Base-by-base conservation (phyloP, 768 basidiomycete genomes). In the Mycena kentingensis region DNA sequence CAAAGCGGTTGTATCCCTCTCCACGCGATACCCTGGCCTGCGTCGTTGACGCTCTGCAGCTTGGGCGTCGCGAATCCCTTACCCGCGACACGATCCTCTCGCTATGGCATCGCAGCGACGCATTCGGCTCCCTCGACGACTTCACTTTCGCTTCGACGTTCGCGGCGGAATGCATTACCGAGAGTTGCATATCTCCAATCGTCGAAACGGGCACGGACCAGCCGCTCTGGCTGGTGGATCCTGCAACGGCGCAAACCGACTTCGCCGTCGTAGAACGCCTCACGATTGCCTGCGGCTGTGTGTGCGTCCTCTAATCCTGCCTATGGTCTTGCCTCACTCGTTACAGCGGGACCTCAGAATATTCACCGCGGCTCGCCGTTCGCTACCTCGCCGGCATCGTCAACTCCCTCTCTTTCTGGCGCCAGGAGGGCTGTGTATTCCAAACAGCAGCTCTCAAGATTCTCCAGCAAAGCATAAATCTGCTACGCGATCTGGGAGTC, bases 151-250 rank as follows among this genome's bases (percentile, higher is more conserved):
- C 18, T 31, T 34, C 39, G 1, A n/a, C 42, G 15, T 49, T 54
- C 34, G 52, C 47, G 10, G 46, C 41, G 18, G 52, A 46, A 1
- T 54, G 52, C 37, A 2, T 54, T 13, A 42, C 52, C 2, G 52
- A 54, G 15, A 12, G 25, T 5, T 37, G 39, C 28, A 35, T 54
- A 2, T 48, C 25, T 11, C 1, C 36, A 4, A 35, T 54, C 7
- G 32, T 54, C n/a, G 46, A 49, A 18, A 22, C 16, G 6, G 13
- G 28, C 10, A 2, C 16, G 2, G 8, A 43, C 2, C 4, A 37
- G 29, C 8, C 6, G 1, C 45, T 52, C 18, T 42, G 41, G 41
- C 22, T 13, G 41, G 5, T 5, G 44, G 35, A 3, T 32, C 35
- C n/a, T 35, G 37, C 24, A 3, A 5, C 5, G 10, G 19, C 34